Base-by-base conservation (phyloP, 1,284 basidiomycete species). In the Moesziomyces sp. region DNA sequence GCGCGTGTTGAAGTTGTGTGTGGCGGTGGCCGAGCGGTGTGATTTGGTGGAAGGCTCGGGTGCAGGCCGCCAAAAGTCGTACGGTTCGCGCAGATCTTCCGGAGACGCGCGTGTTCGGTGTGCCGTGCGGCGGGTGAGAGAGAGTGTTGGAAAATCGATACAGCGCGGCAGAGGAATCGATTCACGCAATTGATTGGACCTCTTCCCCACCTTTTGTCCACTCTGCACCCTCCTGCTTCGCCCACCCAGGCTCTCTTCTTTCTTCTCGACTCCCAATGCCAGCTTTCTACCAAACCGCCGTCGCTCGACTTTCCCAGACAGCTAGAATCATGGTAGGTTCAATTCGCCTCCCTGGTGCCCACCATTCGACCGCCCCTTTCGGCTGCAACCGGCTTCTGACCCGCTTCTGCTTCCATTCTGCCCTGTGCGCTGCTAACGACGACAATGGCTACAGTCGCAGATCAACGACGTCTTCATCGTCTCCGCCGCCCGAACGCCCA, bases 401-500 rank as follows among this genome's bases (percentile, higher is more conserved):
- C 14, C 10, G 6, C 7, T 23, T n/a, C 54, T 9, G 28, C 19
- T 44, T 50, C 14, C 47, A 42, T 7, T 44, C 5, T 26, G 34
- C 34, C 26, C 19, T 40, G 21, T 42, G 21, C 19, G 10, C 13
- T 21, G 23, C 52, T 24, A 34, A 34, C 44, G n/a, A 28, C 18
- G 38, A n/a, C 19, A n/a, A 11, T 18, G 24, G n/a, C 18, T 26
- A 49, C 52, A 74, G 72, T 63, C 72, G 52, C 59, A 69, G 42
- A 66, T 67, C 52, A 72, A 78, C 64, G 80, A 94, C 89, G 93
- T 92, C 79, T 95, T 93, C 87, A 97, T 99, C 87, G 91, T 98
- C 83, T 91, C 93, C 77, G 96, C 94, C 38, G 91, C 92, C 59
- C 91, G 97, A 77, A 99, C 97, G 9, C 95, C 97, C 50, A 92